A percentile compares a stretch with the other conserved stretches of the same genome.
Conservation (phyloP, 2,329 filamentous ascomycete genomes). For the Hansfordia pulvinata region DNA sequence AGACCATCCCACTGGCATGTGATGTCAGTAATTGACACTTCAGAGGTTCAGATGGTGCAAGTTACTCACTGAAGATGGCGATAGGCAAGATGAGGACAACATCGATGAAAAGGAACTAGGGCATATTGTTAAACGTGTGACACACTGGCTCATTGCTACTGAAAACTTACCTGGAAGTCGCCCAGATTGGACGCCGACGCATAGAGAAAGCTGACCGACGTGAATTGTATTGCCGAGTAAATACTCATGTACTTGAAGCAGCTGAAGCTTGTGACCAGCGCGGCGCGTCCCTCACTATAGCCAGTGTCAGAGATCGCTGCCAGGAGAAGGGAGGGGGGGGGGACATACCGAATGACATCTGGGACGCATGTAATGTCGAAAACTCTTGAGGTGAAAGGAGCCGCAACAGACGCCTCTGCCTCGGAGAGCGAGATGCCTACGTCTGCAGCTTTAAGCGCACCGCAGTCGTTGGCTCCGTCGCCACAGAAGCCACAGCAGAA, state of each 20-base stretch:
- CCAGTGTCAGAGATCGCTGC: constrained; percentile 3
- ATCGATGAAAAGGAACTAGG: constrained; percentile 83
- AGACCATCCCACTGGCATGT: constrained; percentile 70
- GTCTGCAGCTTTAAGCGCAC: constrained; percentile 90
- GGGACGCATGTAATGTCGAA: constrained; percentile 96
- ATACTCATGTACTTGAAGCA: constrained; percentile 99
- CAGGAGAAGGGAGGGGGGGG: neutral
- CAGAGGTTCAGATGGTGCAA: constrained; percentile 1
- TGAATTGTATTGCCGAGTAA: constrained; percentile 99
- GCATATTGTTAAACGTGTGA: constrained; percentile 3
- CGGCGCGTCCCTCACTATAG: constrained; percentile 72
- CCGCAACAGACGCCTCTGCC: constrained; percentile 94
- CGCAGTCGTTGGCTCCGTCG: constrained; percentile 95
- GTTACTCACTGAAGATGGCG: constrained; percentile 72
- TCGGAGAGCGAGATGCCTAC: constrained; percentile 95
- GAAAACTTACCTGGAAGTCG: constrained; percentile 62
- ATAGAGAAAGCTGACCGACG: constrained; percentile 91
- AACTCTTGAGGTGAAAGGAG: constrained; percentile 86
- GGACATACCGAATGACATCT: constrained; percentile 62
- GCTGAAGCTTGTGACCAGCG: constrained; percentile 95
- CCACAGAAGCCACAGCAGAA: constrained; percentile 95
- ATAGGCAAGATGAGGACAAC: constrained; percentile 85
- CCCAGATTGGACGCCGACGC: constrained; percentile 86
- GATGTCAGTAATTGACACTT: constrained; percentile 4
- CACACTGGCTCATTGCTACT: neutral